phyloP scores from a whole-genome alignment of 176 grass and related monocot species.

The Phragmites australis region DNA sequence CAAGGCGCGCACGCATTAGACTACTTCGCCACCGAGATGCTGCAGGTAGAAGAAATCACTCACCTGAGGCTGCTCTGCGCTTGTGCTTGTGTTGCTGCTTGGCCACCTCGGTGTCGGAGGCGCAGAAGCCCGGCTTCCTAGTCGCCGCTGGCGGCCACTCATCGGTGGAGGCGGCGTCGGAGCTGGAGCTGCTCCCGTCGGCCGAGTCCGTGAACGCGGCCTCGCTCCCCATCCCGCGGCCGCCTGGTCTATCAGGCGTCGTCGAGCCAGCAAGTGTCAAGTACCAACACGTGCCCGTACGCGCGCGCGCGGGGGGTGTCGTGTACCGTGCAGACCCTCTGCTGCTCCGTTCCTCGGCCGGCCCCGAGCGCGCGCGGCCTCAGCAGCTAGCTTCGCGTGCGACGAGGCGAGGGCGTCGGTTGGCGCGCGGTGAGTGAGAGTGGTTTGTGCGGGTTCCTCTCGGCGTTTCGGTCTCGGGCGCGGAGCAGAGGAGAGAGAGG shows the following conservation, averaged over 20 bases:
- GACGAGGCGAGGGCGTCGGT: constrained; percentile 13
- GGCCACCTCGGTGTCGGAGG: constrained; percentile 26
- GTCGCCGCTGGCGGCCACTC: constrained; percentile 28
- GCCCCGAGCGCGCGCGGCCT: neutral
- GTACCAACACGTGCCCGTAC: constrained; percentile 24
- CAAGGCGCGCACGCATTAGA: neutral
- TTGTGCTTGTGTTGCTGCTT: constrained; percentile 38
- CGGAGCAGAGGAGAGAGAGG: neutral
- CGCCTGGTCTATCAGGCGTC: neutral
- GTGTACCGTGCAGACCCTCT: neutral
- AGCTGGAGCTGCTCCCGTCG: constrained; percentile 67
- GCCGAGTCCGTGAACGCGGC: constrained; percentile 59
- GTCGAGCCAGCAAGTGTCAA: constrained; percentile 1
- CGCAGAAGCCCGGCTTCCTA: constrained; percentile 25
- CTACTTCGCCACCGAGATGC: neutral
- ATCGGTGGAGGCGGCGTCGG: constrained; percentile 61
- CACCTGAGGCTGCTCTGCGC: constrained; percentile 36
- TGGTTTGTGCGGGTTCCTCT: neutral
- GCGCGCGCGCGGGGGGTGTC: constrained; percentile 4
- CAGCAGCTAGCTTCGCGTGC: neutral
- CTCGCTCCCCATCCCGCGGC: constrained; percentile 49
- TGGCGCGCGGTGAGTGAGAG: neutral
- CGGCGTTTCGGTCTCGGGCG: constrained; percentile 40
- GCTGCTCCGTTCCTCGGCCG: constrained; percentile 33
- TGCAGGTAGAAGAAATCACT: neutral